phyloP scores from a whole-genome alignment of 225 moss, liverwort and hornwort species.

The Physcomitrellopsis africana region DNA sequence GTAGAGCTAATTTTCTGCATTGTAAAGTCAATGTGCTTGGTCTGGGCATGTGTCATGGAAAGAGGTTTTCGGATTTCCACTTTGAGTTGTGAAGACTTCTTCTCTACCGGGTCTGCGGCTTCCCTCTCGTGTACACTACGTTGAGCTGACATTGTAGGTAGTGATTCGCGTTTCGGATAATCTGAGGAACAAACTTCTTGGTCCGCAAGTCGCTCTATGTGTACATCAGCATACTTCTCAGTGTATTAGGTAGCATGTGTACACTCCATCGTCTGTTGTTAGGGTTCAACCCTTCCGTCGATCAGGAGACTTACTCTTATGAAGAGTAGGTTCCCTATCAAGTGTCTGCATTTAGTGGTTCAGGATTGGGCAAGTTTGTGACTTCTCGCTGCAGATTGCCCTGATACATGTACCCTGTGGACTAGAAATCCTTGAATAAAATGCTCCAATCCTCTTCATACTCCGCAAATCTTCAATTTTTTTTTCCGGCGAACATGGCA shows the following conservation, averaged over 20 bases:
- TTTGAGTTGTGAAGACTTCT: too few species aligned
- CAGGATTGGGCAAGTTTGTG: neutral
- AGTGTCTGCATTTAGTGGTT: neutral
- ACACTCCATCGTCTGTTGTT: slow-evolving; percentile 5
- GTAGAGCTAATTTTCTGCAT: too few species aligned
- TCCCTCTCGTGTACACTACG: neutral
- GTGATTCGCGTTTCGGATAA: neutral
- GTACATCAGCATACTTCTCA: neutral
- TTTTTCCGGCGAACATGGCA: neutral
- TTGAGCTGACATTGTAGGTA: neutral
- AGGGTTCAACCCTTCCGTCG: slow-evolving; percentile 22
- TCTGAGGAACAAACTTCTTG: neutral
- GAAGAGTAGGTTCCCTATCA: too few species aligned
- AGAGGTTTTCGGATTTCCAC: neutral
- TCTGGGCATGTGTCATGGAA: too few species aligned
- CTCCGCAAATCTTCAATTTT: neutral
- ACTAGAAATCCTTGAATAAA: too few species aligned
- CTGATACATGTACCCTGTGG: too few species aligned
- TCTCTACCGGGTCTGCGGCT: too few species aligned
- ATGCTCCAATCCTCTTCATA: too few species aligned
- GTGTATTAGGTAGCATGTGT: neutral
- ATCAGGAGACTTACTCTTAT: neutral
- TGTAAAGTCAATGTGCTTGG: too few species aligned
- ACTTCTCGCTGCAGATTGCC: too few species aligned
- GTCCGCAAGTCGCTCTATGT: neutral